Percentiles rank a stretch among this genome's conserved stretches.
phyloP scores from a whole-genome alignment of 306 rosid genomes.

The Mimosa bimucronata region DNA sequence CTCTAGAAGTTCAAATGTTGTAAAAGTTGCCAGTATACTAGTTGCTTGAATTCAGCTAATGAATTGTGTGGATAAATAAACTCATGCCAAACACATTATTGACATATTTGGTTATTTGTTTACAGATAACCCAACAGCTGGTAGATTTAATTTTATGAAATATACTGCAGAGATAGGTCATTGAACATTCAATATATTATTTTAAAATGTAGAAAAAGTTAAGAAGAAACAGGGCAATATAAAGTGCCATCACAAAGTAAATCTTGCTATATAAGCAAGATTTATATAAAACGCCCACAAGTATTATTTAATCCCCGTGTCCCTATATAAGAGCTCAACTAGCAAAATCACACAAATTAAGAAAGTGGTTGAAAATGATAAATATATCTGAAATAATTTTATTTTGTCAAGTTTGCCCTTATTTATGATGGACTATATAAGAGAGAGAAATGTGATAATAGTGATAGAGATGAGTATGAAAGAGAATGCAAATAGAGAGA shows the following conservation, averaged over 20 bases:
- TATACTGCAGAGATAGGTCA: neutral
- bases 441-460: too few relatives aligned
- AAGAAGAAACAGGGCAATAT: neutral
- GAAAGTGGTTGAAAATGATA: too few relatives aligned
- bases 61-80: neutral
- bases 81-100: neutral
- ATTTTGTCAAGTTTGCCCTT: too few relatives aligned
- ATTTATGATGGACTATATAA: too few relatives aligned
- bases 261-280: neutral
- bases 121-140: neutral
- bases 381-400: too few relatives aligned
- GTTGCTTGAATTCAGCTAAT: slow-evolving; percentile 5
- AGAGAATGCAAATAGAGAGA: too few relatives aligned
- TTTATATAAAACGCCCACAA: neutral
- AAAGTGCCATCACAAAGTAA: slow-evolving; percentile 6
- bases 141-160: neutral
- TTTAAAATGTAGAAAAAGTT: neutral
- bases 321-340: too few relatives aligned
- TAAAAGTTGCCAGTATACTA: neutral
- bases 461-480: too few relatives aligned
- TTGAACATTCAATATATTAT: neutral
- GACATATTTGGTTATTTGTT: neutral
- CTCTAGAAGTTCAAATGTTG: neutral
- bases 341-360: too few relatives aligned
- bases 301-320: too few relatives aligned